Evolutionary conservation across 257 asterid species (phyloP), one percentile per base, ranked within the genome.

Genomic region (Solanum etuberosum): DNA sequence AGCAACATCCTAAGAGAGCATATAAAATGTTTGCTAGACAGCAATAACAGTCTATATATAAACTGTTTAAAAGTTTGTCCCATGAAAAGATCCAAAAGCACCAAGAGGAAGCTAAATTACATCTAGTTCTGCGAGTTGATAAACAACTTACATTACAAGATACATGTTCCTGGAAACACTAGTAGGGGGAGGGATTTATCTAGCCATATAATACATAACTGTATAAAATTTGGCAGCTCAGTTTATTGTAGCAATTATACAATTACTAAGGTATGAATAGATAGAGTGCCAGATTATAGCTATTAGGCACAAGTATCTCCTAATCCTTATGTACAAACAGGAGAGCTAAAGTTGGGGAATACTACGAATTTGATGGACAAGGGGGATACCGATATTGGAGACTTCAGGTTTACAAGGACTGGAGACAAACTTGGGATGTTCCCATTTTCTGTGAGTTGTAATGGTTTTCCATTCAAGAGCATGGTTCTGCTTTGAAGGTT

Each of bases 321-420:
- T 81, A 81, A 48, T 81, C 43, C 31, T 74, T 29, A 81, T 29
- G 43, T 81, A 81, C 97, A 94, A 61, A 92, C 92, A 2, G 96
- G 98, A 82, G 95, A 88, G 70, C 37, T 76, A 86, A 94, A 92
- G 93, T 94, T 92, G 25, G 97, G 98, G 63, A 92, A 90, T 9
- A 90, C 93, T 8, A 97, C 65, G 83, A 97, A 97, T 87, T 95
- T 95, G 88, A 95, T 93, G 72, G 98, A 94, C 61, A 88, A 88
- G 38, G 99, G 92, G 73, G 87, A 77, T 25, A 97, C 57, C 21
- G 87, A 88, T 46, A 95, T 46, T 6, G 90, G 95, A 54, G 96
- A 90, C 7, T 90, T 80, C 8, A 89, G 21, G 77, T 90, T 92
- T 5, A 86, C 86, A 43, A 76, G 88, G 40, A 34, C 89, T 0